Base-by-base conservation (phyloP, 2,329 filamentous ascomycete genomes). In the Fusarium anthophilum region DNA sequence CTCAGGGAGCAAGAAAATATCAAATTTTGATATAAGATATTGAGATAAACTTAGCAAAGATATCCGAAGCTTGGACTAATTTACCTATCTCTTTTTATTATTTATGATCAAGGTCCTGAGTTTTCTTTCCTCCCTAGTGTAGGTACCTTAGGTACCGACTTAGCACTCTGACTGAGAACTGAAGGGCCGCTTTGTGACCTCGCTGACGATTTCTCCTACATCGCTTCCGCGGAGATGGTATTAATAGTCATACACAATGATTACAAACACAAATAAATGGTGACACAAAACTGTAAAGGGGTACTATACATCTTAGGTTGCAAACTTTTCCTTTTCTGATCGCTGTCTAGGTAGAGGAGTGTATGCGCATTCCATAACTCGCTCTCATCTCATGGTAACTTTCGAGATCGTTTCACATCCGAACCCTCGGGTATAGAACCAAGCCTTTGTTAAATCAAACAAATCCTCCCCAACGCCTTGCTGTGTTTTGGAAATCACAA, bases 391-490 rank as follows among this genome's bases (percentile, higher is more conserved):
- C 53, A 45, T 57, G 30, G 20, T 37, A 53, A 22, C 32, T 47
- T 45, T 37, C n/a, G 53, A 60, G 26, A 62, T 24, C 39, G 24
- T 63, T 60, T 60, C 45, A 58, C 55, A 50, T 48, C 59, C 51
- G 41, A 58, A 26, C 37, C 60, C 45, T 61, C 57, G 43, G 64
- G 51, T 73, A 75, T 75, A 62, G 66, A 59, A 54, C 58, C 69
- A 65, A 66, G 56, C 58, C 57, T 55, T 66, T 72, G 32, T 32
- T 59, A 73, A 26, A 32, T 63, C 41, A 72, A 61, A 64, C 39
- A 68, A 62, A 60, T 50, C 55, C 37, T 50, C 74, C 62, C 69
- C 69, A 75, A 77, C 70, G 67, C 69, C 72, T 71, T 74, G 74
- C 77, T 78, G 55, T 59, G 58, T 55, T 43, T 41, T 43, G 28